Evolutionary conservation across 2,329 filamentous ascomycete genomes (phyloP), one percentile per base, ranked within the genome.

Genomic region (Epicoccum nigrum): DNA sequence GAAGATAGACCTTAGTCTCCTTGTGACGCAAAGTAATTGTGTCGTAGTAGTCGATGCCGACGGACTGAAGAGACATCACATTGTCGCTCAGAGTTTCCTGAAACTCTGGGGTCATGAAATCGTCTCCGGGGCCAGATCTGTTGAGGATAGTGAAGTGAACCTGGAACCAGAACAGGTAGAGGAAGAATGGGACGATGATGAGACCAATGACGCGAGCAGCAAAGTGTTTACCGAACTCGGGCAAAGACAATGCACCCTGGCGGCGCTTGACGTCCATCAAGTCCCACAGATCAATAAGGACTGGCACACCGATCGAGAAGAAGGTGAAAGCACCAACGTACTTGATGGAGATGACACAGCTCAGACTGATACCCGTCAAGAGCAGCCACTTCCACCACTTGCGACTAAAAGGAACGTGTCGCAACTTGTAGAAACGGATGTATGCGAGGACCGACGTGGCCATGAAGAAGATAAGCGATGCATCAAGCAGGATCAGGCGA

Each of bases 371-470:
- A 54, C 94, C 94, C 7, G 94, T 99, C 65, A 97, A 77, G 56
- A 99, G 85, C 53, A 99, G 84, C 94, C 94, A 99, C 77, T 99
- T 99, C 94, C 94, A 99, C 94, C 94, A 99, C 78, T 99, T 97
- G 56, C 92, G 85, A 54, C 89, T 86, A 73, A 99, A 99, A 3
- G 94, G 83, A 59, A 86, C 83, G 66, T 97, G 92, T 63, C 94
- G 85, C 62, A 93, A 80, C 82, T 97, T 99, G 81, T 97, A 97
- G 78, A 97, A 99, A 64, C 92, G 91, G 76, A 99, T 88, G 76
- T 99, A 99, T 80, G 85, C 92, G 49, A 97, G 82, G 49, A 99
- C 82, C 74, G 92, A 96, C 76, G 94, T 87, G 4, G 94, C 92
- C 92, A 99, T 97, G 74, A 93, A 92, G 58, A 97, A 85, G 54